These are phyloP conservation scores for Boletus nobilissimus DNA, from an alignment of 1,284 basidiomycete genomes.

Conservation along the genomic window DNA sequence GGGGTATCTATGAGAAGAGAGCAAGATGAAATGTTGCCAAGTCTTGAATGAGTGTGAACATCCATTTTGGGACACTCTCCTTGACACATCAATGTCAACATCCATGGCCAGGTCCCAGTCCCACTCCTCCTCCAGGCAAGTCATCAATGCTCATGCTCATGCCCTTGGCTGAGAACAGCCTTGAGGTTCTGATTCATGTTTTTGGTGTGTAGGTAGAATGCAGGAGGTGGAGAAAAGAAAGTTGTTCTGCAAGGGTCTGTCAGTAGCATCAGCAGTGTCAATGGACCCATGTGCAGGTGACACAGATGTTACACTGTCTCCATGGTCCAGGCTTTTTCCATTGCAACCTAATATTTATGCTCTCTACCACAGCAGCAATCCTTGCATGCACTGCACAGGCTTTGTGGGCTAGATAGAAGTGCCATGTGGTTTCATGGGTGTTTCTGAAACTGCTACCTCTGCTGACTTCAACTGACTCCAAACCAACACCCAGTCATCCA, in stretches of 20 bases:
- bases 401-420: too few species aligned
- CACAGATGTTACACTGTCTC: too few species aligned
- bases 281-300: background rate
- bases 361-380: too few species aligned
- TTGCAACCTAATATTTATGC: too few species aligned
- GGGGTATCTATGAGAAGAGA: constrained; percentile 60
- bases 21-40: background rate
- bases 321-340: too few species aligned
- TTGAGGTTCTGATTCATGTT: constrained; percentile 79
- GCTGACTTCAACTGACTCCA: too few species aligned
- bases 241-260: background rate
- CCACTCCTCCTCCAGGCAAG: constrained; percentile 55
- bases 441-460: too few species aligned
- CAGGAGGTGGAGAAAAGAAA: constrained; percentile 73
- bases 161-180: constrained; percentile 76
- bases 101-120: constrained; percentile 49
- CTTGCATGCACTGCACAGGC: too few species aligned
- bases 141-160: constrained; percentile 55
- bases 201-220: constrained; percentile 75
- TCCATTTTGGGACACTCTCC: constrained; percentile 76
- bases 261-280: background rate
- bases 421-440: too few species aligned
- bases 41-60: background rate
- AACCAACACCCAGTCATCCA: too few species aligned
- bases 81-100: constrained; percentile 44